Evolutionary conservation across 345 rosid species (phyloP).

Genomic region (Syzygium jambos): DNA sequence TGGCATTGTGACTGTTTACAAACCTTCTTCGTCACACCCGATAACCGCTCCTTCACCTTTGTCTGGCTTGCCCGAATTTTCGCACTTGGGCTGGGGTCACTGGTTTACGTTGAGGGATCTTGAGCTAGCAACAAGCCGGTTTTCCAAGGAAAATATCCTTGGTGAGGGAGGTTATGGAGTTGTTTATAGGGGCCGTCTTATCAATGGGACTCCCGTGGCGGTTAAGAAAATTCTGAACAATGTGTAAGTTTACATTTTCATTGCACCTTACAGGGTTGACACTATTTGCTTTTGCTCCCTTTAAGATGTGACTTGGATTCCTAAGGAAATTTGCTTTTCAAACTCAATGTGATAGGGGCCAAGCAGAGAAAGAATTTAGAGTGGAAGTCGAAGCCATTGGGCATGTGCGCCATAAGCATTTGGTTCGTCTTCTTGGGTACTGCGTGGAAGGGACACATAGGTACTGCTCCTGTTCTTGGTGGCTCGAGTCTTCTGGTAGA

Average conservation of each 20-base stretch:
- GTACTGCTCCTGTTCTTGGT: slow-evolving; percentile 6
- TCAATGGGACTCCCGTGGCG: slow-evolving; percentile 70
- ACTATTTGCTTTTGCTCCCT: not conserved
- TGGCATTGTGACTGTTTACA: slow-evolving; percentile 27
- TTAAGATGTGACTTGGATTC: not conserved
- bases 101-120: slow-evolving; percentile 85
- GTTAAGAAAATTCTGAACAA: slow-evolving; percentile 72
- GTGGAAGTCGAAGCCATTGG: slow-evolving; percentile 85
- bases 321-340: not conserved
- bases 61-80: slow-evolving; percentile 64
- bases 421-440: slow-evolving; percentile 79
- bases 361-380: slow-evolving; percentile 78
- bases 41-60: slow-evolving; percentile 68
- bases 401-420: slow-evolving; percentile 78
- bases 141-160: slow-evolving; percentile 62
- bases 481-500: not conserved
- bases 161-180: slow-evolving; percentile 88
- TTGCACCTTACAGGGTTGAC: not conserved
- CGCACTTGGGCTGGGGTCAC: slow-evolving; percentile 85
- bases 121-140: slow-evolving; percentile 63
- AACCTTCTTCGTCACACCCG: slow-evolving; percentile 65
- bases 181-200: slow-evolving; percentile 57
- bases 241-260: slow-evolving; percentile 31
- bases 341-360: slow-evolving; percentile 39
- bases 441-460: slow-evolving; percentile 78